These are phyloP conservation scores for Pyrrhoderma lamaoense DNA, from an alignment of 1,284 basidiomycete genomes.

Conservation along the genomic window DNA sequence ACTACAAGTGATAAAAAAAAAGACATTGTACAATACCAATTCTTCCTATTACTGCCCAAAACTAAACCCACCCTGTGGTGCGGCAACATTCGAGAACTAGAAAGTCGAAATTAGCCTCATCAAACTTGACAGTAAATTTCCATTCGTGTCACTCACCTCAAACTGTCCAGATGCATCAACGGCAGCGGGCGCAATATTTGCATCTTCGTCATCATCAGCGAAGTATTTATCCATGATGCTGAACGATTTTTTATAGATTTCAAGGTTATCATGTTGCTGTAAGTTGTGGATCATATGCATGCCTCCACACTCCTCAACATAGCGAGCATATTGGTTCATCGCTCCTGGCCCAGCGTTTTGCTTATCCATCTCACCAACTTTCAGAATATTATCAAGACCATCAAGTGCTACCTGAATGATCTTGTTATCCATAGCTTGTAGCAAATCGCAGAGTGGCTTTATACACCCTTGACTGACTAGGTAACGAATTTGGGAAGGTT, in stretches of 20 bases:
- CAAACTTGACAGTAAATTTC: no score
- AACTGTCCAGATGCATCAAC: conserved; percentile 89
- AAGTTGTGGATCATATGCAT: conserved; percentile 99
- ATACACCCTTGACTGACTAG: conserved; percentile 97
- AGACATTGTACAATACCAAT: not conserved
- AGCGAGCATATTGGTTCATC: conserved; percentile 90
- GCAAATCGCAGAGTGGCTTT: conserved; percentile 94
- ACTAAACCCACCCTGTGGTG: conserved; percentile 91
- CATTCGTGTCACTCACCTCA: conserved; percentile 54
- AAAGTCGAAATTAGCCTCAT: conserved; percentile 15
- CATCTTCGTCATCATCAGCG: conserved; percentile 83
- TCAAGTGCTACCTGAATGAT: conserved; percentile 98
- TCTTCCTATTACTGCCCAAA: conserved; percentile 49
- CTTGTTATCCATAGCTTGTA: conserved; percentile 99
- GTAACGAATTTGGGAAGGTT: conserved; percentile 97
- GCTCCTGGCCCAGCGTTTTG: conserved; percentile 76
- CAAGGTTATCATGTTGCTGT: conserved; percentile 98
- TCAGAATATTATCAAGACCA: conserved; percentile 97
- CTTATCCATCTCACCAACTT: conserved; percentile 97
- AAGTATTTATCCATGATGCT: conserved; percentile 98
- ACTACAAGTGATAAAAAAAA: no score
- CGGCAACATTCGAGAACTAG: conserved; percentile 75
- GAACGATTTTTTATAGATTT: conserved; percentile 99
- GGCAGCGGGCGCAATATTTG: conserved; percentile 70
- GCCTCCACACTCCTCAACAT: conserved; percentile 96